phyloP scores from a whole-genome alignment of 2,329 filamentous ascomycete species.

The Trichoderma polysporum region DNA sequence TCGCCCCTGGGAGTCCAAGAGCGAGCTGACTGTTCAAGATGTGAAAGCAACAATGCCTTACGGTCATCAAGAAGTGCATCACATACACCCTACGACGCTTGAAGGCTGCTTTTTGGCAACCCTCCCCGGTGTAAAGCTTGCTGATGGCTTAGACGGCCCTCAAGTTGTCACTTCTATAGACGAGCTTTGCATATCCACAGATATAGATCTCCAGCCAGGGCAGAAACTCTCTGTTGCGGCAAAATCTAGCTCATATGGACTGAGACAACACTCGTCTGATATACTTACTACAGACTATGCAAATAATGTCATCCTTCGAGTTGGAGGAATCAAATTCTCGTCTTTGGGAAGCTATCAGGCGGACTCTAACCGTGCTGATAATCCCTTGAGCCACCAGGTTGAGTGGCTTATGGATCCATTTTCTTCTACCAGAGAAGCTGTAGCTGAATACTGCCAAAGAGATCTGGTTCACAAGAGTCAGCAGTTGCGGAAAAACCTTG shows the following conservation, averaged over 20 bases:
- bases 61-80: constrained; percentile 19
- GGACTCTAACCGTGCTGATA: background rate
- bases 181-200: constrained; percentile 18
- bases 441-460: constrained; percentile 7
- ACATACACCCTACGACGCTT: constrained; percentile 22
- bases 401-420: constrained; percentile 18
- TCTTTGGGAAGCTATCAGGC: constrained; percentile 10
- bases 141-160: background rate
- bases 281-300: background rate
- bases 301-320: background rate
- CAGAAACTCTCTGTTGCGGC: constrained; percentile 10
- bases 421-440: background rate
- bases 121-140: constrained; percentile 7
- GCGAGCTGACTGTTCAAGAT: constrained; percentile 19
- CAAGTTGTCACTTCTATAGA: constrained; percentile 17
- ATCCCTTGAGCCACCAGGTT: constrained; percentile 10
- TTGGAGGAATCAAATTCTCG: constrained; percentile 17
- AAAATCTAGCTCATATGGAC: background rate
- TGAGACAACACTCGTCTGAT: constrained; percentile 17
- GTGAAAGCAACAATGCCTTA: constrained; percentile 21
- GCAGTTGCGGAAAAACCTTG: background rate
- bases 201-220: constrained; percentile 15
- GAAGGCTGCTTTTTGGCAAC: constrained; percentile 20
- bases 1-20: constrained; percentile 14
- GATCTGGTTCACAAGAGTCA: background rate